Percentiles rank a stretch among this genome's conserved stretches.
phyloP scores from a whole-genome alignment of 23 red algal species.

The Chondrus crispus region DNA sequence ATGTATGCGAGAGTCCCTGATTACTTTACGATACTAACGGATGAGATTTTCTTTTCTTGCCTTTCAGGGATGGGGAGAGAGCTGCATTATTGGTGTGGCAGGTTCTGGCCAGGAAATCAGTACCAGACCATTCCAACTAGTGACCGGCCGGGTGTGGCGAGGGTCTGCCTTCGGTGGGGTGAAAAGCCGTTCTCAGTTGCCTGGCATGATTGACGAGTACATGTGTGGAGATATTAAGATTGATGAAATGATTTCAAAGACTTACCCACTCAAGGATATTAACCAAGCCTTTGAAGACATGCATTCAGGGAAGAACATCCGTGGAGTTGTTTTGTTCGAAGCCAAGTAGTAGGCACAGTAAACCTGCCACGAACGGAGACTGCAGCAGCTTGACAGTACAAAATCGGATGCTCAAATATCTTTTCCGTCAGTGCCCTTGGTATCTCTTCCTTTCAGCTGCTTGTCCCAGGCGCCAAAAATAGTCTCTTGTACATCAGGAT shows the following conservation, averaged over 20 bases:
- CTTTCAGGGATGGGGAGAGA: constrained; percentile 83
- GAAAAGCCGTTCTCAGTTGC: constrained; percentile 87
- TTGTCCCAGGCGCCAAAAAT: no score
- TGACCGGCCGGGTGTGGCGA: constrained; percentile 91
- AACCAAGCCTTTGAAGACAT: constrained; percentile 88
- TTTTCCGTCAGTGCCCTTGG: no score
- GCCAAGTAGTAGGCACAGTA: background rate
- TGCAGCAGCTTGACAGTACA: no score
- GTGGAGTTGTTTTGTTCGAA: constrained; percentile 72
- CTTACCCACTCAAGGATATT: constrained; percentile 71
- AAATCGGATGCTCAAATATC: no score
- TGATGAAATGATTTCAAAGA: constrained; percentile 83
- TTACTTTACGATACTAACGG: no score
- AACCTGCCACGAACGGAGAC: no score
- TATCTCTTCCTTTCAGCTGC: no score
- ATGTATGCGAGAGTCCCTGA: background rate
- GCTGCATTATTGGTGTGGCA: constrained; percentile 94
- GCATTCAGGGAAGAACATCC: constrained; percentile 85
- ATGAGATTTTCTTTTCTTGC: no score
- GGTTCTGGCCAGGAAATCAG: constrained; percentile 85
- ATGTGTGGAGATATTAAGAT: constrained; percentile 77
- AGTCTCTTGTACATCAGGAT: no score
- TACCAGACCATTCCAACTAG: constrained; percentile 96
- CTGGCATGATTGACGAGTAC: constrained; percentile 85
- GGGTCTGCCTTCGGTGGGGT: constrained; percentile 92